Base-by-base conservation (phyloP, 2,329 filamentous ascomycete genomes). In the Geosmithia morbida region DNA sequence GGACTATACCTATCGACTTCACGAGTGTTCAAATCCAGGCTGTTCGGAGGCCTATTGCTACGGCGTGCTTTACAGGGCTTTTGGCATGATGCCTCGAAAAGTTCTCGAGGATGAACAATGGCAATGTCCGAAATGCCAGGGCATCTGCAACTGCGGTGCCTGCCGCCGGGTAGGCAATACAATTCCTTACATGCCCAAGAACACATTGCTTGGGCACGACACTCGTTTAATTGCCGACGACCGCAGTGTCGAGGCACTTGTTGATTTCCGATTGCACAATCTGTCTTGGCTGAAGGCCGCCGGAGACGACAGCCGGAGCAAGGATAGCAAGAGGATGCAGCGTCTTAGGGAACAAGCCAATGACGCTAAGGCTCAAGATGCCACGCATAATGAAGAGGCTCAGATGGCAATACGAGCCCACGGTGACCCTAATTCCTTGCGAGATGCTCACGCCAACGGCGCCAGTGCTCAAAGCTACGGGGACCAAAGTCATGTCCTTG, bases 221-320 rank as follows among this genome's bases (percentile, higher is more conserved):
- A 98, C 92, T 0, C 85, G 81, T 47, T 83, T 85, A 33, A 81
- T 97, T 45, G 90, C 92, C 2, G 92, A 98, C 63, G 83, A 86
- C 46, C 81, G 92, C 50, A 96, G 89, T 57, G 80, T 95, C 6
- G 90, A 97, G 61, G 83, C 81, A 20, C 73, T 97, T 19, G 87
- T 97, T 8, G 88, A 97, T 59, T 96, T 96, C 62, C 81, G 85
- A 22, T 72, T 86, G 41, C 90, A 94, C 47, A 98, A 98, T 60
- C 69, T 94, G 22, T 77, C 75, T 41, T 96, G 88, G 87, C 67
- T 97, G 44, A 77, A 77, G 57, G 74, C 69, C 11, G 64, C 67
- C 16, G 76, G 75, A 14, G 76, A 79, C 49, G 74, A 77, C 50
- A 70, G 72, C 49, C 71, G 76, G 20, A 77, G 70, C 54, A 71